phyloP scores from a whole-genome alignment of 768 basidiomycete species.

The Boletales sp. region DNA sequence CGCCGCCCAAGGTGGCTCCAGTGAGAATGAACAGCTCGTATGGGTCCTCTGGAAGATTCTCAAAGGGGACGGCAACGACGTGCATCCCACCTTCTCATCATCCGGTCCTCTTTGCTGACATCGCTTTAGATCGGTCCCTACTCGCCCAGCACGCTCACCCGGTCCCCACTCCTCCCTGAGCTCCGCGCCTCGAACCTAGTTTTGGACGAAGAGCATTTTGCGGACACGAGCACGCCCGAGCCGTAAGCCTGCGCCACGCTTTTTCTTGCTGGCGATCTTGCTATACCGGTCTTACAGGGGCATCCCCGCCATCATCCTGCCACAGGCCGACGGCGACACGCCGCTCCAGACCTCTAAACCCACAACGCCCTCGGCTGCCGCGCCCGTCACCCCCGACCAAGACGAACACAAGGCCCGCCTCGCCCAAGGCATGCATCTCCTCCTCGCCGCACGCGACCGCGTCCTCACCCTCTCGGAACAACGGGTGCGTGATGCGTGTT shows the following conservation, averaged over 20 bases:
- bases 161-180: constrained; percentile 72
- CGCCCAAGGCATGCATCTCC: constrained; percentile 61
- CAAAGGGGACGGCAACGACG: constrained; percentile 79
- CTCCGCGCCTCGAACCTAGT: constrained; percentile 68
- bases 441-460: constrained; percentile 66
- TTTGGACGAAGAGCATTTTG: constrained; percentile 61
- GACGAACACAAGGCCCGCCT: constrained; percentile 57
- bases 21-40: constrained; percentile 71
- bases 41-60: constrained; percentile 89
- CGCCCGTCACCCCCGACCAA: constrained; percentile 38
- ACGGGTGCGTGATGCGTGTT: constrained; percentile 40
- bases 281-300: constrained; percentile 20
- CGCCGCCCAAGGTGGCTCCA: constrained; percentile 45
- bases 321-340: constrained; percentile 4
- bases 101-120: constrained; percentile 2
- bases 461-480: constrained; percentile 74
- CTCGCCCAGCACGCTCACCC: constrained; percentile 69
- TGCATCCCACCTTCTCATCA: constrained; percentile 24
- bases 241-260: constrained; percentile 32
- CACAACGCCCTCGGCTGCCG: neutral
- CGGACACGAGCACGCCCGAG: constrained; percentile 41
- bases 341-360: constrained; percentile 1
- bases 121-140: constrained; percentile 71
- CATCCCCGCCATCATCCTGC: constrained; percentile 5
- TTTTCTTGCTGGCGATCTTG: constrained; percentile 2